Conservation (phyloP, 805 yeast species). For the Metschnikowia vanudenii region DNA sequence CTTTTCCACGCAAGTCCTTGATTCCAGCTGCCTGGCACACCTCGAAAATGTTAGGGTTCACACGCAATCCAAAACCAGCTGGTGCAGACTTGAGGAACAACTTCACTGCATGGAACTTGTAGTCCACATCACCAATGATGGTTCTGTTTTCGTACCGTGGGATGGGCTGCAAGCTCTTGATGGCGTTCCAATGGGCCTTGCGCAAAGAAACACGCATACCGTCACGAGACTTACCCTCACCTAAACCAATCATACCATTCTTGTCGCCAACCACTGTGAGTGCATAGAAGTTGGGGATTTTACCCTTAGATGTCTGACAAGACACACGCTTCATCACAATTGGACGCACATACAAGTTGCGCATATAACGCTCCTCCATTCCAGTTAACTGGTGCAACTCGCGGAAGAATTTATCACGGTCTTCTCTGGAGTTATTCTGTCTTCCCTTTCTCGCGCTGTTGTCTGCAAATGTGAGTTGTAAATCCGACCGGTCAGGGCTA, state of each 20-base stretch:
- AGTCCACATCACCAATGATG: conserved; percentile 76
- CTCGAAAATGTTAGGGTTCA: conserved; percentile 85
- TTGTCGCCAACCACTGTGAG: conserved; percentile 89
- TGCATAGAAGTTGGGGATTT: conserved; percentile 76
- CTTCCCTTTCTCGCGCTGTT: conserved; percentile 14
- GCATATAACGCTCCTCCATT: conserved; percentile 58
- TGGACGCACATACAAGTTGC: conserved; percentile 61
- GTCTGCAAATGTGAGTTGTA: conserved; percentile 32
- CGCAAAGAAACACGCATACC: conserved; percentile 71
- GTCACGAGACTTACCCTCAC: conserved; percentile 87
- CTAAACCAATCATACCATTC: conserved; percentile 91
- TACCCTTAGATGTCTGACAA: conserved; percentile 91
- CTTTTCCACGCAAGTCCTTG: conserved; percentile 87
- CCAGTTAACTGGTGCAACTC: conserved; percentile 66
- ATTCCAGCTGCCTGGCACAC: conserved; percentile 92
- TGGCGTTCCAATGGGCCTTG: conserved; percentile 92
- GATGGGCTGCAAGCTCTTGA: conserved; percentile 74
- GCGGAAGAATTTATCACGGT: conserved; percentile 40
- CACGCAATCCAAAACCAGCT: conserved; percentile 90
- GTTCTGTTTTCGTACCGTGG: conserved; percentile 93
- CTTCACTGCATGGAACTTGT: conserved; percentile 84
- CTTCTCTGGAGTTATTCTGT: conserved; percentile 9
- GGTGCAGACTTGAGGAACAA: conserved; percentile 83
- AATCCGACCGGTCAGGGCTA: conserved; percentile 50
- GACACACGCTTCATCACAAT: conserved; percentile 76